These are phyloP conservation scores for Diaporthe sp. DNA, from an alignment of 2,329 filamentous ascomycete species.

Conservation along the genomic window DNA sequence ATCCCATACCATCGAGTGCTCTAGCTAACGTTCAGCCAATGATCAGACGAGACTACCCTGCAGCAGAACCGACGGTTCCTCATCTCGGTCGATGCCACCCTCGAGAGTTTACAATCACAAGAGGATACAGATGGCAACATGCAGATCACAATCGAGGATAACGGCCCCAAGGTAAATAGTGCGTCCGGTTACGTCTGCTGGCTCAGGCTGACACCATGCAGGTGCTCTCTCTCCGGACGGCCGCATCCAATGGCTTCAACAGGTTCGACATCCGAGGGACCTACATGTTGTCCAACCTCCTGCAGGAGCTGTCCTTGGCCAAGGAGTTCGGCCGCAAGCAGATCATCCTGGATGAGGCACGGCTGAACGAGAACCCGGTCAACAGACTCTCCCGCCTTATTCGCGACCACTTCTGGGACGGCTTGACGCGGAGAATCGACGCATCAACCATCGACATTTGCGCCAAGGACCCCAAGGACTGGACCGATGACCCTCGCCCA, in stretches of 20 bases:
- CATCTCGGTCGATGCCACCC: constrained; percentile 86
- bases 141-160: constrained; percentile 98
- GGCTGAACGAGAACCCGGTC: constrained; percentile 95
- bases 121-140: constrained; percentile 96
- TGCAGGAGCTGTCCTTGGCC: constrained; percentile 94
- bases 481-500: constrained; percentile 89
- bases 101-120: constrained; percentile 82
- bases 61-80: constrained; percentile 82
- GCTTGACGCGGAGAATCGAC: constrained; percentile 90
- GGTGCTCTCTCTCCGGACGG: constrained; percentile 87
- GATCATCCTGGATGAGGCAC: constrained; percentile 90
- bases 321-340: constrained; percentile 91
- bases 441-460: constrained; percentile 88
- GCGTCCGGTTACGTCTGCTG: neutral
- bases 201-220: constrained; percentile 51
- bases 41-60: constrained; percentile 78
- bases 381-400: constrained; percentile 89
- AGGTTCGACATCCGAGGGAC: constrained; percentile 93
- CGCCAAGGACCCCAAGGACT: constrained; percentile 93
- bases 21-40: constrained; percentile 27
- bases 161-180: constrained; percentile 82
- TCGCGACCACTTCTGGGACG: constrained; percentile 92
- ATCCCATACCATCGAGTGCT: constrained; percentile 18
- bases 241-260: constrained; percentile 87
- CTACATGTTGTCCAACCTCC: constrained; percentile 96